Evolutionary conservation across 2,329 filamentous ascomycete species (phyloP).

Genomic region (Beauveria scarabaeidicola): DNA sequence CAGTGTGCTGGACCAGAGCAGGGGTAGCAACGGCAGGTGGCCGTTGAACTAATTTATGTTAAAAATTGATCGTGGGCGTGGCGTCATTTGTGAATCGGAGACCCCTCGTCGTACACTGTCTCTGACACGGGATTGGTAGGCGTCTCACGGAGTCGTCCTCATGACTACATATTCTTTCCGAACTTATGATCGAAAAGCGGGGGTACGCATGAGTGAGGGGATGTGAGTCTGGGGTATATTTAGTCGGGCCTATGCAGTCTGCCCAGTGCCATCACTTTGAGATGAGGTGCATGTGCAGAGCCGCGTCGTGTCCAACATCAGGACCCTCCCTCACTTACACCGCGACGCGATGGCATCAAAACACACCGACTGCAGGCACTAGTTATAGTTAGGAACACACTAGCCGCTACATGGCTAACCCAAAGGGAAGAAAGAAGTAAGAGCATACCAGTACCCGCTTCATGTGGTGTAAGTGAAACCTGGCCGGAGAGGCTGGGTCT

Average conservation of each 20-base stretch:
- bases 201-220: background rate
- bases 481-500: background rate
- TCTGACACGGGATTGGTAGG: background rate
- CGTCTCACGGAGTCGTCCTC: background rate
- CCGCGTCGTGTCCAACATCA: background rate
- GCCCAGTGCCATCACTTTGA: background rate
- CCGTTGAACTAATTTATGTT: background rate
- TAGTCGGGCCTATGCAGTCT: background rate
- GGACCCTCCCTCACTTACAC: background rate
- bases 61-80: background rate
- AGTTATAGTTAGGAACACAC: background rate
- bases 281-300: background rate
- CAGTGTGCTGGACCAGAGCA: background rate
- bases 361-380: background rate
- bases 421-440: background rate
- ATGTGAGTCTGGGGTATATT: background rate
- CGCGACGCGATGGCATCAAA: background rate
- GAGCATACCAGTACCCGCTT: background rate
- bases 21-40: background rate
- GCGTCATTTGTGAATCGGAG: background rate
- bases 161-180: background rate
- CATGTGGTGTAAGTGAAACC: conserved; percentile 3
- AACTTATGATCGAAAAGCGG: background rate
- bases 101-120: background rate
- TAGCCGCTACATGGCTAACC: background rate